Base-by-base conservation (phyloP, 176 grass and related monocot species). In the Juncus effusus region DNA sequence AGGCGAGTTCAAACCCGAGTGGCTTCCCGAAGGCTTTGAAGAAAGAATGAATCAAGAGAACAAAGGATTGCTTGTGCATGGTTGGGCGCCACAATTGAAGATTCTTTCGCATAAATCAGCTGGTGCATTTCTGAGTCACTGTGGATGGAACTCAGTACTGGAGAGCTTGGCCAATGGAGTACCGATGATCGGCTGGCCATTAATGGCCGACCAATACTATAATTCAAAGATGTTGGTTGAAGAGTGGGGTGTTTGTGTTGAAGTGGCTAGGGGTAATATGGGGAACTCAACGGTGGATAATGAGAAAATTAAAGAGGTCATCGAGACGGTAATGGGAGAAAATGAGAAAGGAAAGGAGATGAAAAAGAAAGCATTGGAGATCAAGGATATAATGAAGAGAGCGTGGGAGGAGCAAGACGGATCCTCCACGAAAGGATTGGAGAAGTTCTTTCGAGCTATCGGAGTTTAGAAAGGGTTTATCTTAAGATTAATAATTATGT, bases 101-200 rank as follows among this genome's bases (percentile, higher is more conserved):
- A 79, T 79, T 8, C 37, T 79, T 57, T 59, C 77, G 58, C 77
- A 79, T 42, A 12, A 9, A 35, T 36, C 77, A 6, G 49, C 52
- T 3, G 77, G 77, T 9, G 77, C 67, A 19, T 79, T 79, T 52
- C 37, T 79, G 14, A 79, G 77, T 67, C 77, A 79, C 50, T 79
- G 77, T 61, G 77, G 72, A 36, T 75, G 72, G 72, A 75, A 75
- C 72, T 75, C 72, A 38, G 50, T 12, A 62, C 15, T 75, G 59
- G 77, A 79, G 59, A 73, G 67, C 56, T 38, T 73, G 47, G 62
- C 38, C 38, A 7, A 52, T 5, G 59, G 77, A 11, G 67, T 79
- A 51, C 77, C 77, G 11, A 79, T 79, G 9, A 44, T 79, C n/a
- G 77, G 53, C 10, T 80, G 77, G 77, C 68, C 77, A 11, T 68